Evolutionary conservation across 1,284 basidiomycete species (phyloP), one percentile per base, ranked within the genome.

Genomic region (Trichosporon ovoides): DNA sequence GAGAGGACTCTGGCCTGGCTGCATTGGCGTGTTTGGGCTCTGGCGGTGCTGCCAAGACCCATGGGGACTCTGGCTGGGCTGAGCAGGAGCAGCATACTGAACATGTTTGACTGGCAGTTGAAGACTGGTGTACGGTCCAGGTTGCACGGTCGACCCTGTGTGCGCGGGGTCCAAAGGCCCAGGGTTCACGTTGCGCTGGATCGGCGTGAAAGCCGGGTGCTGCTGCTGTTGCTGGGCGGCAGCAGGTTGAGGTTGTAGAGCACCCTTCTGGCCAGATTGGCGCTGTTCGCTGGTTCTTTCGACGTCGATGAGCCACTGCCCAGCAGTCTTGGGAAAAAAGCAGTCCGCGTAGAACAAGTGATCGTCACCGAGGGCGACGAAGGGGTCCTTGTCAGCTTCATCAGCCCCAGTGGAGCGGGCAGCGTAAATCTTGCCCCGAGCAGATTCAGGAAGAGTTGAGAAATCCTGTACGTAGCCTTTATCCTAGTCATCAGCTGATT

Each of bases 321-420:
- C 38, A 1, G 52, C 49, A 2, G 56, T 43, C 11, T 46, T 61
- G 6, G 57, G 37, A 51, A 66, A 66, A 2, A 69, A 53, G 9
- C 54, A 48, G 6, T 48, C 36, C 14, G 68, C 53, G 22, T 56
- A 56, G 22, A 61, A 50, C 3, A 69, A 63, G 14, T 56, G 55
- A 22, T 61, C 65, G 18, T 58, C 31, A 12, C 68, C 68, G 22
- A 68, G 58, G 11, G 43, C 14, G 9, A 22, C 13, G 52, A 66
- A 68, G 3, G 67, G 67, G 48, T 70, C 68, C 7, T 60, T 43
- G 5, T 56, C 31, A 1, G 40, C 24, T 5, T 60, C 46, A 16
- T 13, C 37, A 5, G 46, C 24, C 1, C 38, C 31, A 2, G 65
- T 67, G 28, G 65, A 68, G 7, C 67, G 57, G 2, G 54, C 56